Evolutionary conservation across 345 rosid genomes (phyloP), one percentile per base, ranked within the genome.

Genomic region (Murraya paniculata): DNA sequence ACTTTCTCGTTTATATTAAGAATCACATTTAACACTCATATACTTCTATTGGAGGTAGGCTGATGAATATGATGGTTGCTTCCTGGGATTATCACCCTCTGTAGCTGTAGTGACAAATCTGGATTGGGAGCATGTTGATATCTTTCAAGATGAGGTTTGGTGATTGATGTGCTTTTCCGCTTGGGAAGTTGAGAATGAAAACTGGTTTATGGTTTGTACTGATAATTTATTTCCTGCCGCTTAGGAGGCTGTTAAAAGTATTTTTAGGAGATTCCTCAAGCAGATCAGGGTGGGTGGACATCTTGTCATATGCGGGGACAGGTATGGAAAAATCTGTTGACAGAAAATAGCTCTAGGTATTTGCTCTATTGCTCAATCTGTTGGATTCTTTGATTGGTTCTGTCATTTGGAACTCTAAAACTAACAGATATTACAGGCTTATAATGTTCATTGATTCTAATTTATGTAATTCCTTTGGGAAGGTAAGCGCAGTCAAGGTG

Each of bases 1-100:
- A 13, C 56, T 56, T 30, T 74, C 48, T 64, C n/a, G 18, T 6
- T 41, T 48, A 62, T 48, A 28, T 9, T 21, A 7, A 64, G 30
- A 45, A 75, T 64, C 8, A 64, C 71, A 64, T 31, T 50, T 31
- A 16, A 64, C 24, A 8, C 71, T 53, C 57, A 9, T 28, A 10
- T 27, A 45, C 60, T 45, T 55, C n/a, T 74, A 16, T 35, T 58
- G 70, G 55, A 68, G 45, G 27, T 65, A 85, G 85, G 85, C 85
- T 31, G 82, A 82, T 82, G 88, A 82, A 82, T 85, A 80, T 55
- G 85, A 85, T 68, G 80, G 81, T 60, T 82, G 84, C 68, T 85
- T 85, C 84, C 79, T 85, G 72, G 81, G 80, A 48, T 64, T 80
- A 66, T 80, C 77, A 21, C 86, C 88, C 35, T 75, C 71, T 31